Evolutionary conservation across 176 grass and related monocot species (phyloP).

Genomic region (Zoysia pacifica): DNA sequence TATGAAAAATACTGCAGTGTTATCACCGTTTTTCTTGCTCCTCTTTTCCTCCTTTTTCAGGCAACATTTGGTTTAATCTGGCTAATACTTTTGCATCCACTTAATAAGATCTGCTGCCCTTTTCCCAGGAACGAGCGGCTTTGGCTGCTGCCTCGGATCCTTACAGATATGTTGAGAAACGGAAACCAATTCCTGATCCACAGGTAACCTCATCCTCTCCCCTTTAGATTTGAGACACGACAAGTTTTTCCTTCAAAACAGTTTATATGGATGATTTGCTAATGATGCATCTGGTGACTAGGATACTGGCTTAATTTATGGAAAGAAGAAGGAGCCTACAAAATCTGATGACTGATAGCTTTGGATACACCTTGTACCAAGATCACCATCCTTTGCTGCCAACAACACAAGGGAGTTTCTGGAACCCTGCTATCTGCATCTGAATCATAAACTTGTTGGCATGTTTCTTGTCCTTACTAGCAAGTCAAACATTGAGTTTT

Average conservation of each 20-base stretch:
- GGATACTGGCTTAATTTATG: constrained; percentile 88
- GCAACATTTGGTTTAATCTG: neutral
- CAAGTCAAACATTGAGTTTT: constrained; percentile 6
- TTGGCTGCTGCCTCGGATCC: constrained; percentile 75
- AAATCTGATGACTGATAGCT: constrained; percentile 49
- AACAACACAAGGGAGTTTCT: constrained; percentile 9
- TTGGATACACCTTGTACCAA: constrained; percentile 29
- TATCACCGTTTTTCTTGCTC: neutral
- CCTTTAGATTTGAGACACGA: neutral
- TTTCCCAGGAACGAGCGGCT: constrained; percentile 73
- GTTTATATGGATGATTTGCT: constrained; percentile 2
- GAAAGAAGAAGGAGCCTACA: constrained; percentile 73
- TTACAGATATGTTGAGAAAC: constrained; percentile 92
- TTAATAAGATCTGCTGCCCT: neutral
- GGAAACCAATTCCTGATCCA: constrained; percentile 92
- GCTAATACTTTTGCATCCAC: neutral
- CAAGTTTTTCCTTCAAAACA: neutral
- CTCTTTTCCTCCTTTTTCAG: neutral
- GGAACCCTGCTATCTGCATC: constrained; percentile 21
- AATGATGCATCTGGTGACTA: constrained; percentile 40
- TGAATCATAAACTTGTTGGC: constrained; percentile 13
- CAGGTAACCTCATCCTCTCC: constrained; percentile 46
- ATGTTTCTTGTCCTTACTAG: constrained; percentile 17
- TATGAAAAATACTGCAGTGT: neutral
- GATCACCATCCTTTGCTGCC: neutral